Conservation (phyloP, 108 stramenopile species). For the Chaetoceros tenuissimus region DNA sequence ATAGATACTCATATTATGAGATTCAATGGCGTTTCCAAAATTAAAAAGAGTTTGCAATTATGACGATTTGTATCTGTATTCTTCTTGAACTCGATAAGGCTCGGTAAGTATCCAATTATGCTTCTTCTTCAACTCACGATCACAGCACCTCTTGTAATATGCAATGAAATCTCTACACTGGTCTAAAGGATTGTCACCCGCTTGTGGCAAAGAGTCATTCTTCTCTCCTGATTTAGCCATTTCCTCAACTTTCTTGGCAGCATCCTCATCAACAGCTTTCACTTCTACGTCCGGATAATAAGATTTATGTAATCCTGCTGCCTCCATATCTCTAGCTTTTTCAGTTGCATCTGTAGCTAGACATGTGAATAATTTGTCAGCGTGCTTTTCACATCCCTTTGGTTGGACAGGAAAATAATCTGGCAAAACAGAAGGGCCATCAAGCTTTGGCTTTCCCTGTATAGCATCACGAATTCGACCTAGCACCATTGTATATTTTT, state of each 20-base stretch:
- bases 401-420: slow-evolving; percentile 83
- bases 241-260: slow-evolving; percentile 22
- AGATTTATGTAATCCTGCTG: slow-evolving; percentile 59
- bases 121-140: slow-evolving; percentile 76
- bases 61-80: slow-evolving; percentile 77
- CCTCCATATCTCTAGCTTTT: slow-evolving; percentile 82
- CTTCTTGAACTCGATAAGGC: slow-evolving; percentile 82
- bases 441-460: slow-evolving; percentile 40
- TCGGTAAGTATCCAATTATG: slow-evolving; percentile 82
- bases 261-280: slow-evolving; percentile 15
- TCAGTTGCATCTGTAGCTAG: slow-evolving; percentile 64
- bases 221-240: slow-evolving; percentile 22
- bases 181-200: slow-evolving; percentile 75
- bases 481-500: slow-evolving; percentile 33
- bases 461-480: slow-evolving; percentile 39
- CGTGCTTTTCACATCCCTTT: slow-evolving; percentile 69
- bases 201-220: slow-evolving; percentile 35
- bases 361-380: slow-evolving; percentile 68
- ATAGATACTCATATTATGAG: too few relatives aligned
- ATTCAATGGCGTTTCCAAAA: too few relatives aligned
- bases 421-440: slow-evolving; percentile 59
- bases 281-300: slow-evolving; percentile 60
- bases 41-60: too few relatives aligned
- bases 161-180: slow-evolving; percentile 66
- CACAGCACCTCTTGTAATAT: slow-evolving; percentile 76